Evolutionary conservation across 208 protist species (phyloP), one percentile per base, ranked within the genome.

Genomic region (Crithidia sp.): DNA sequence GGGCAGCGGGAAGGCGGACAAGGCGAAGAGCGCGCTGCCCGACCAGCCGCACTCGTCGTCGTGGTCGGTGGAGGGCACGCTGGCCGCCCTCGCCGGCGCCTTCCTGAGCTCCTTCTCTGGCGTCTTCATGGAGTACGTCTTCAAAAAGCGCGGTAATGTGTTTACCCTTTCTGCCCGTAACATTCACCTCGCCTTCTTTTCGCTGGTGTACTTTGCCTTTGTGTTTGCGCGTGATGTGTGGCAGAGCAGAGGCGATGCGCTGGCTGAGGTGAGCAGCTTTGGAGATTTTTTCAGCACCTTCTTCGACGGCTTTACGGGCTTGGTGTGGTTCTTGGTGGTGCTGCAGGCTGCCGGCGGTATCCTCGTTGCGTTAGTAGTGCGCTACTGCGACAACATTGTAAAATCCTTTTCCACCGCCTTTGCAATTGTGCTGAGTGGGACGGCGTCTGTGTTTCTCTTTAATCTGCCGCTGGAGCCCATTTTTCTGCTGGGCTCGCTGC

Each of bases 331-430:
- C 13, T 39, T 93, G 16, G 74, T 95, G 17, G 7, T 86, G n/a
- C 76, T 91, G 19, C 85, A 92, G 56, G 81, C 84, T 2, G 12
- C 77, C 9, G 86, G 86, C 10, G 88, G 88, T 7, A 64, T 95
- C 12, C 41, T 95, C 8, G 82, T 95, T 13, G 88, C 86, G 3
- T 14, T 93, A 40, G 85, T 92, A 0, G 63, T 95, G 49, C 78
- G 84, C 53, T 87, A 95, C 79, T 79, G 86, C 14, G 83, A 91
- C 81, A 93, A 90, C 80, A 92, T 95, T 13, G 69, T 93, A 36
- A 93, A 93, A 67, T 70, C 81, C 0, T 93, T 95, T 73, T 85
- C 86, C 12, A 87, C 84, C 3, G 83, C 75, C 0, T 64, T 80
- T 7, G 50, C 84, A 2, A 91, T 91, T 54, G 67, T 90, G 12